Base-by-base conservation (phyloP, 306 rosid genomes). In the Myrica gale region DNA sequence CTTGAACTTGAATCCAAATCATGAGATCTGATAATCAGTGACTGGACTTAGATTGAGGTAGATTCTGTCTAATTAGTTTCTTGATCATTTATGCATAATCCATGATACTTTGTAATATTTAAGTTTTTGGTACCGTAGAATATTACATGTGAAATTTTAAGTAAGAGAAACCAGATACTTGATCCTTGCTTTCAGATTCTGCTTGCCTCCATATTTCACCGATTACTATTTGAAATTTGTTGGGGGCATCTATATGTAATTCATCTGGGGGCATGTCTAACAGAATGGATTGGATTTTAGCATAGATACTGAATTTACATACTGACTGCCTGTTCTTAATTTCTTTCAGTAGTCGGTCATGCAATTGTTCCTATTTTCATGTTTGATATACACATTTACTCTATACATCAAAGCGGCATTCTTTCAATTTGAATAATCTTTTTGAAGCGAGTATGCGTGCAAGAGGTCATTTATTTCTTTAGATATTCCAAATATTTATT, bases 11-110 rank as follows among this genome's bases (percentile, higher is more conserved):
- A 57, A 55, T 78, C 23, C 16, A 21, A 54, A 69, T 26, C 20
- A 21, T 19, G 43, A 46, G 46, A 37, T 60, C 37, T 50, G 72
- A 78, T 71, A 56, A 32, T 47, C 60, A 53, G 17, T 54, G 45
- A 71, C 58, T 39, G 20, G 7, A 71, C 71, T 60, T 20, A 21
- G 39, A 71, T 6, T 46, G 51, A 21, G 26, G 26, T 65, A 62
- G 44, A 41, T 65, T 11, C 26, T 17, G 17, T 65, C 70, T 42
- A 3, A 16, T 42, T 65, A 65, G 47, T 63, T 63, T 65, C 70
- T 41, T 10, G 70, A 37, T 41, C 19, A 7, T 41, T 65, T 41
- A 41, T 16, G 26, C 16, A 7, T 42, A 3, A 48, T 42, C 20
- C 42, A 65, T 65, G 50, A 42, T 41, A 65, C 42, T 8, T 32